phyloP scores from a whole-genome alignment of 106 monocot genomes.

The Allium fistulosum region DNA sequence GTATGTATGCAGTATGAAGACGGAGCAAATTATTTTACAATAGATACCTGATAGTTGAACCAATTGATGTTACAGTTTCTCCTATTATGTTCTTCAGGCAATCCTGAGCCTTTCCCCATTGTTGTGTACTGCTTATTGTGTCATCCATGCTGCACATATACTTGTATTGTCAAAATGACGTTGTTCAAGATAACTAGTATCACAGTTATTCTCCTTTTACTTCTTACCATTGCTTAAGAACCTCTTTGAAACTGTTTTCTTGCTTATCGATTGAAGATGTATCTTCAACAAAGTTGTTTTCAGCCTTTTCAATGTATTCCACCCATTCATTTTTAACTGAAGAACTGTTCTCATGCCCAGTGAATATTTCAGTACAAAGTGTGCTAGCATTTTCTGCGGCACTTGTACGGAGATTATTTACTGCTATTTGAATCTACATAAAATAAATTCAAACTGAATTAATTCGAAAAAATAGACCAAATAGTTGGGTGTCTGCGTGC shows the following conservation, averaged over 20 bases:
- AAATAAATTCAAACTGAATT: not conserved
- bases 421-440: constrained; percentile 61
- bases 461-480: too few species aligned
- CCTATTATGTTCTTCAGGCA: constrained; percentile 36
- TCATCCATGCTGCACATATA: constrained; percentile 30
- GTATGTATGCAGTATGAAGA: too few species aligned
- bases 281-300: constrained; percentile 39
- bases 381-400: constrained; percentile 33
- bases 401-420: constrained; percentile 38
- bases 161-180: too few species aligned
- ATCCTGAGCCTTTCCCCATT: constrained; percentile 66
- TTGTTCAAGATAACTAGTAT: too few species aligned
- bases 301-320: constrained; percentile 43
- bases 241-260: constrained; percentile 27
- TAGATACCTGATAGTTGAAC: constrained; percentile 55
- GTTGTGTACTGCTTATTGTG: constrained; percentile 25
- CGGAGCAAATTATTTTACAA: not conserved
- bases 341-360: constrained; percentile 29
- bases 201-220: not conserved
- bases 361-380: constrained; percentile 46
- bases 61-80: constrained; percentile 34
- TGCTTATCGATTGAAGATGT: constrained; percentile 29
- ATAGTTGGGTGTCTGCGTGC: too few species aligned
- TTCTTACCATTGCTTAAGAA: constrained; percentile 57
- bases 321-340: constrained; percentile 45